Evolutionary conservation across 2,329 filamentous ascomycete species (phyloP).

Genomic region (Incumbomyces lentus): DNA sequence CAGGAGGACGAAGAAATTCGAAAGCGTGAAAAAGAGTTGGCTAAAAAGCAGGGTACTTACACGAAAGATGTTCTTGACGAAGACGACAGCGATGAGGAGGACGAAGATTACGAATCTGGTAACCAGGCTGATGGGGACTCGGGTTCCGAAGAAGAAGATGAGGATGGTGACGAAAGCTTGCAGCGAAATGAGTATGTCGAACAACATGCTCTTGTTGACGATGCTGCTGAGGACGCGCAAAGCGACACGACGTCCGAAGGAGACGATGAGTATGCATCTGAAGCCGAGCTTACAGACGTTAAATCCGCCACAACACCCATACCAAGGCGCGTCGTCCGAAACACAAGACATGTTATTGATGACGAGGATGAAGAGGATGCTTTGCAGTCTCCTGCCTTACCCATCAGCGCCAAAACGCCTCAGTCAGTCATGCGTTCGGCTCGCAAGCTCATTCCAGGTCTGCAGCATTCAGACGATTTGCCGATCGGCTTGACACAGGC

Average conservation of each 20-base stretch:
- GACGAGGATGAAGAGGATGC: slow-evolving; percentile 48
- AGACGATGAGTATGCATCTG: slow-evolving; percentile 26
- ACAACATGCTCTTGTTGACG: slow-evolving; percentile 26
- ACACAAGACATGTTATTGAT: slow-evolving; percentile 53
- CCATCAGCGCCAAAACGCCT: slow-evolving; percentile 33
- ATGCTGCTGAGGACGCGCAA: slow-evolving; percentile 32
- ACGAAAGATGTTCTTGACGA: slow-evolving; percentile 38
- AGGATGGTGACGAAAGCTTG: slow-evolving; percentile 15
- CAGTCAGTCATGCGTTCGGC: slow-evolving; percentile 58
- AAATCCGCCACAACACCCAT: slow-evolving; percentile 20
- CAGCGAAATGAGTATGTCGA: slow-evolving; percentile 18
- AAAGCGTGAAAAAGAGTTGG: slow-evolving; percentile 62
- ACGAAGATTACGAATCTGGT: slow-evolving; percentile 37
- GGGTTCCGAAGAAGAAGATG: slow-evolving; percentile 31
- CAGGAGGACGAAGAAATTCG: slow-evolving; percentile 70
- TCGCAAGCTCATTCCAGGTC: slow-evolving; percentile 59
- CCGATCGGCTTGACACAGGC: slow-evolving; percentile 73
- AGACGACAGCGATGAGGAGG: slow-evolving; percentile 48
- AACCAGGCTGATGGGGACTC: slow-evolving; percentile 32
- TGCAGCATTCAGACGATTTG: slow-evolving; percentile 40
- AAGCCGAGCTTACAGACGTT: slow-evolving; percentile 34
- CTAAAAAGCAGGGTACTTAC: slow-evolving; percentile 51
- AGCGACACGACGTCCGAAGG: slow-evolving; percentile 22
- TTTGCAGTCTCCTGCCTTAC: slow-evolving; percentile 22
- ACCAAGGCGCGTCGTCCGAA: slow-evolving; percentile 38